phyloP scores from a whole-genome alignment of 176 grass and related monocot genomes.

The Carex cristatella region DNA sequence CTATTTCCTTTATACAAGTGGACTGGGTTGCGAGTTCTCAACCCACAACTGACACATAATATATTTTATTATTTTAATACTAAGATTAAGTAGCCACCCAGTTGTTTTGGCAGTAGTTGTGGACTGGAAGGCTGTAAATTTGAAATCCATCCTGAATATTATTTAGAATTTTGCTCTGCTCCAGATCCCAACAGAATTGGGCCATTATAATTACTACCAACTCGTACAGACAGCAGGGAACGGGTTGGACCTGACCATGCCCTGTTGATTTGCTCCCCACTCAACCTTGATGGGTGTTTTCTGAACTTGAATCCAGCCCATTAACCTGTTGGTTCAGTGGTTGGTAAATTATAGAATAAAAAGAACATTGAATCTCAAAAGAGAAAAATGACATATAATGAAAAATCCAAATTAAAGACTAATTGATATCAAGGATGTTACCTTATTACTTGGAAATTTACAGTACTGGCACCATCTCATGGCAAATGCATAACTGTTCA shows the following conservation, averaged over 20 bases:
- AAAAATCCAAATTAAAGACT: background rate
- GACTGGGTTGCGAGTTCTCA: background rate
- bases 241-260: background rate
- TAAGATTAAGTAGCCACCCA: background rate
- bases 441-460: background rate
- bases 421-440: background rate
- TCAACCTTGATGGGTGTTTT: background rate
- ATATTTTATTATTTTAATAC: background rate
- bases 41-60: background rate
- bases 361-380: background rate
- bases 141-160: background rate
- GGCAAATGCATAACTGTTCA: slow-evolving; percentile 1
- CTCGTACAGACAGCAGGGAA: background rate
- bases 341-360: background rate
- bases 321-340: background rate
- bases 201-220: background rate
- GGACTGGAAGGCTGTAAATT: background rate
- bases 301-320: background rate
- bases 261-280: background rate
- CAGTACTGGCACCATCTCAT: background rate
- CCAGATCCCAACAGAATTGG: background rate
- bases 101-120: background rate
- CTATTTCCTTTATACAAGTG: background rate
- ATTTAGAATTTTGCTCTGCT: background rate
- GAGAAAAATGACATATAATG: background rate